phyloP scores from a whole-genome alignment of 176 grass and related monocot genomes.

The Pharus latifolius region DNA sequence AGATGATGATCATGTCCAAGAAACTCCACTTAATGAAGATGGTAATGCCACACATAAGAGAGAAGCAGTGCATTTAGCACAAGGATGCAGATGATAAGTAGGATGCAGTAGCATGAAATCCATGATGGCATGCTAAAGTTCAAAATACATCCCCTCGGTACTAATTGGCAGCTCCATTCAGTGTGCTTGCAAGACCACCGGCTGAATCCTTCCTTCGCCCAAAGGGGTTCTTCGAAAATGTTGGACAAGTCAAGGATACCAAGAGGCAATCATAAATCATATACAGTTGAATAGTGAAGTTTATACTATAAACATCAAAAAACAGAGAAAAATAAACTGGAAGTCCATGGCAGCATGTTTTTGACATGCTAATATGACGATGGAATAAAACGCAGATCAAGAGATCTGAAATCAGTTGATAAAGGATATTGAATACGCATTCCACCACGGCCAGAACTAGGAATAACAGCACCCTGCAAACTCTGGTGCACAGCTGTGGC shows the following conservation, averaged over 20 bases:
- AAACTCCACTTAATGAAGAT: slow-evolving; percentile 34
- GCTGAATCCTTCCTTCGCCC: slow-evolving; percentile 82
- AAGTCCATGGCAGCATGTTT: neutral
- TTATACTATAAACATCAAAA: neutral
- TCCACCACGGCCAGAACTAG: slow-evolving; percentile 96
- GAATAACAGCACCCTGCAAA: slow-evolving; percentile 92
- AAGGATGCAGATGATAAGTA: slow-evolving; percentile 48
- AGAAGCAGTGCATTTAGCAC: slow-evolving; percentile 36
- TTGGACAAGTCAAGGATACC: slow-evolving; percentile 54
- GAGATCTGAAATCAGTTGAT: neutral
- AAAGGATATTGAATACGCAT: slow-evolving; percentile 99
- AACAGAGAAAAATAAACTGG: neutral
- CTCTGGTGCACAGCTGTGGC: slow-evolving; percentile 79
- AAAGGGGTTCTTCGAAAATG: slow-evolving; percentile 88
- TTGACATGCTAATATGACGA: neutral
- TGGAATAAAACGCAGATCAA: neutral
- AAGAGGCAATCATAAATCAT: neutral
- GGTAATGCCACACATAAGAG: slow-evolving; percentile 42
- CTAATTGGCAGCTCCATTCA: slow-evolving; percentile 47
- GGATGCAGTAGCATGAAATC: slow-evolving; percentile 47
- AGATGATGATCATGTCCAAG: slow-evolving; percentile 37
- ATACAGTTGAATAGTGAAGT: neutral
- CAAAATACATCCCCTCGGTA: slow-evolving; percentile 53
- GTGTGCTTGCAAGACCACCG: slow-evolving; percentile 17
- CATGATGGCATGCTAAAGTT: slow-evolving; percentile 52